Evolutionary conservation across 1,139 yeast genomes (phyloP).

Genomic region (Tardiomyces blankii): DNA sequence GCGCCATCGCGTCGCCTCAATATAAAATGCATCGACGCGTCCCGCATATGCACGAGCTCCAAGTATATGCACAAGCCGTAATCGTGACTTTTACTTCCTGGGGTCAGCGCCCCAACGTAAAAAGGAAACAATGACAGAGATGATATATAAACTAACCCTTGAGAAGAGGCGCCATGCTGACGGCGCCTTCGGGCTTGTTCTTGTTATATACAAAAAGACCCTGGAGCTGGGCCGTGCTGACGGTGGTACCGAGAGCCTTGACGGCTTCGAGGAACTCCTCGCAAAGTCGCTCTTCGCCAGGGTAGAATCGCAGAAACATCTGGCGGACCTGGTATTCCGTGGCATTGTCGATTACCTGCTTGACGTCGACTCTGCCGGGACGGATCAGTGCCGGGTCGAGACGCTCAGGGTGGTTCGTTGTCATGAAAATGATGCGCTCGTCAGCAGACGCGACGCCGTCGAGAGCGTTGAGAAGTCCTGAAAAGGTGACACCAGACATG

Average conservation of each 20-base stretch:
- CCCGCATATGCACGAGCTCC: too few species aligned
- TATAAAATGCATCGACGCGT: too few species aligned
- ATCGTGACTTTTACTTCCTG: too few species aligned
- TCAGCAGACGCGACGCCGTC: constrained; percentile 99
- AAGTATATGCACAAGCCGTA: too few species aligned
- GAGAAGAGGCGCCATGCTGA: constrained; percentile 40
- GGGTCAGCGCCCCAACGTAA: too few species aligned
- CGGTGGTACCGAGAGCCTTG: constrained; percentile 39
- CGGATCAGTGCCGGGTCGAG: constrained; percentile 67
- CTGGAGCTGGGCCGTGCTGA: constrained; percentile 91
- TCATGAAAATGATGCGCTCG: constrained; percentile 93
- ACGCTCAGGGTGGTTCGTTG: constrained; percentile 92
- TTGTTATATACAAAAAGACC: constrained; percentile 93
- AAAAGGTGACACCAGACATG: constrained; percentile 82
- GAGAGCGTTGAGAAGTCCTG: constrained; percentile 84
- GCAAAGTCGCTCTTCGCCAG: constrained; percentile 49
- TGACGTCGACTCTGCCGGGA: constrained; percentile 91
- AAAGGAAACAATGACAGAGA: too few species aligned
- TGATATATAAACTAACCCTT: neutral
- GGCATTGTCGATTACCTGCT: constrained; percentile 77
- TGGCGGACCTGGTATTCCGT: constrained; percentile 62
- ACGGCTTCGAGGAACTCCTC: constrained; percentile 48
- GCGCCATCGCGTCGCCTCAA: too few species aligned
- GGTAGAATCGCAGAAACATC: constrained; percentile 86
- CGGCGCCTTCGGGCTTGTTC: constrained; percentile 67